These are phyloP conservation scores for Naganishia cerealis DNA, from an alignment of 1,284 basidiomycete species.

Conservation along the genomic window DNA sequence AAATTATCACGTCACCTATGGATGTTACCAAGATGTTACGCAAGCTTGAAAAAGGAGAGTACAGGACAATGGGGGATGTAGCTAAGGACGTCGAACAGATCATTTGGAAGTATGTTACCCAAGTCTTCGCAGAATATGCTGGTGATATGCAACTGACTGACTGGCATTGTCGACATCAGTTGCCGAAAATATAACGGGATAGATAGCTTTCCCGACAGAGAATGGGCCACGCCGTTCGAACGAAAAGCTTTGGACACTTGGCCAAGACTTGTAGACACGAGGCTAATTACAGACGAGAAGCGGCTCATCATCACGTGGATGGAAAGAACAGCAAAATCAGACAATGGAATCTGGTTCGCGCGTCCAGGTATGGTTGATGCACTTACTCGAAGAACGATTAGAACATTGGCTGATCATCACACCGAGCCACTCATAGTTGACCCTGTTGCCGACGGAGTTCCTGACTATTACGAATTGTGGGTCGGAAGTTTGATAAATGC, in stretches of 20 bases:
- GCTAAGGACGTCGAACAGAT: constrained; percentile 78
- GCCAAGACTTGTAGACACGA: constrained; percentile 72
- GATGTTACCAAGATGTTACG: constrained; percentile 81
- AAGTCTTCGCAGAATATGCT: neutral
- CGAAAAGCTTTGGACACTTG: constrained; percentile 80
- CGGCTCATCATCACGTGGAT: constrained; percentile 72
- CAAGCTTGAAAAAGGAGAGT: constrained; percentile 69
- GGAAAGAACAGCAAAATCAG: constrained; percentile 68
- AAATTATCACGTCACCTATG: constrained; percentile 86
- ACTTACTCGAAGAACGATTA: neutral
- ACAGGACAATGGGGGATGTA: constrained; percentile 77
- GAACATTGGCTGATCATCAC: neutral
- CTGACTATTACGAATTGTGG: constrained; percentile 51
- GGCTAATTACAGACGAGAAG: constrained; percentile 77
- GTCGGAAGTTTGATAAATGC: constrained; percentile 24
- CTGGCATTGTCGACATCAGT: constrained; percentile 8
- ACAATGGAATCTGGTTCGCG: constrained; percentile 68
- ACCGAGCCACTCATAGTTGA: constrained; percentile 39
- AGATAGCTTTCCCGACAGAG: constrained; percentile 61
- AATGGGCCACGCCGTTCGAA: constrained; percentile 73
- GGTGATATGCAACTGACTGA: constrained; percentile 30
- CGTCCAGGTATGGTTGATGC: constrained; percentile 26
- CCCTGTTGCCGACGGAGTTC: constrained; percentile 46
- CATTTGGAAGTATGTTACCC: constrained; percentile 66
- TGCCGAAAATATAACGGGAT: constrained; percentile 85